Evolutionary conservation across 495 filamentous ascomycete species (phyloP), one percentile per base, ranked within the genome.

Genomic region (Gamarada debralockiae): DNA sequence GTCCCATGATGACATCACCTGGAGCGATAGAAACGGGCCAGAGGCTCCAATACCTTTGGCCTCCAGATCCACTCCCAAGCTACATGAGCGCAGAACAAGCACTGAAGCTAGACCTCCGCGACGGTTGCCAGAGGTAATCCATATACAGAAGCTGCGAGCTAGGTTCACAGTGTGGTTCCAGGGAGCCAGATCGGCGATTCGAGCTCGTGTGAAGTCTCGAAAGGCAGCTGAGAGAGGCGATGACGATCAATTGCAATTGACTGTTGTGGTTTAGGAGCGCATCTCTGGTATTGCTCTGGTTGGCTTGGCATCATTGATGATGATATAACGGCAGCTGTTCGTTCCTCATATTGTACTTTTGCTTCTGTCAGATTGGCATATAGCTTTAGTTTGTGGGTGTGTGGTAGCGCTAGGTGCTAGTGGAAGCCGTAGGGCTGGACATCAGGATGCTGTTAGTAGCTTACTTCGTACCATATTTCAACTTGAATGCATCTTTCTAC

Each of bases 1-100:
- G 15, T 64, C 61, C 5, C 40, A 43, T 36, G 57, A 64, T 50
- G 61, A 56, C 45, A 40, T 64, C 15, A 53, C 27, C 18, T 53
- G 55, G 48, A 53, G 23, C 15, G 27, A 52, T 22, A 1, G 52
- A 41, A 56, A 56, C 25, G 1, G 38, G 6, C 14, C n/a, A 25
- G 15, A 42, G n/a, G 24, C 20, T 44, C 25, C 44, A 48, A 36
- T n/a, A 15, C 47, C 46, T 24, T 7, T 10, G 10, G 56, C 40
- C 21, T 18, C 12, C 0, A 48, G 43, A 41, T 59, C 60, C 1
- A 45, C 34, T 0, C 31, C 44, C 3, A 52, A 59, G 36, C 38
- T 62, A 17, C 52, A 43, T 48, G 23, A 8, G 10, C 41, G 13
- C 3, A 42, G 24, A 14, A n/a, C 33, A 12, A 50, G 39, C 27